Percentiles rank a stretch among this genome's conserved stretches.
Evolutionary conservation across 2,329 filamentous ascomycete species (phyloP).

Genomic region (Mycosphaerella sp.): DNA sequence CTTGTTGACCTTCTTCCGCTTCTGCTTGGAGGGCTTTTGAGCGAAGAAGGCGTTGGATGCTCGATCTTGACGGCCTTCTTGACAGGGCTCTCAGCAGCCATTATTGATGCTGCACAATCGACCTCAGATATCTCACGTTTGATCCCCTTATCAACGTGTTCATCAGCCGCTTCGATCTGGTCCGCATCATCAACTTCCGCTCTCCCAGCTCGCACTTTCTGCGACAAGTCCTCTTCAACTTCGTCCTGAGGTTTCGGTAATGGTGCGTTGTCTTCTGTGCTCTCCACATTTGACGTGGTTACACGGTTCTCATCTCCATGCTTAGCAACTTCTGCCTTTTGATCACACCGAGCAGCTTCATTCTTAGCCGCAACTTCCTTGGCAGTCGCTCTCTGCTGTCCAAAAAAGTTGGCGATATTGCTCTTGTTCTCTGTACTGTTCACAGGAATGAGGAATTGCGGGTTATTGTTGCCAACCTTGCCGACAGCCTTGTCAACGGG

Average conservation of each 20-base stretch:
- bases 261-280: slow-evolving; percentile 48
- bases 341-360: slow-evolving; percentile 29
- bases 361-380: slow-evolving; percentile 33
- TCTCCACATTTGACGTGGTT: slow-evolving; percentile 39
- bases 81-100: slow-evolving; percentile 30
- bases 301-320: slow-evolving; percentile 37
- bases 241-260: slow-evolving; percentile 37
- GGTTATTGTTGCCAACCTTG: slow-evolving; percentile 88
- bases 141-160: slow-evolving; percentile 32
- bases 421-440: slow-evolving; percentile 81
- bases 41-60: slow-evolving; percentile 24
- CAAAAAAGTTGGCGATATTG: slow-evolving; percentile 93
- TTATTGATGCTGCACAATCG: slow-evolving; percentile 28
- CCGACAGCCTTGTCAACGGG: slow-evolving; percentile 83
- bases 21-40: slow-evolving; percentile 15
- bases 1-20: slow-evolving; percentile 39
- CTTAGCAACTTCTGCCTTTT: slow-evolving; percentile 34
- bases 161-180: slow-evolving; percentile 24
- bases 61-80: slow-evolving; percentile 35
- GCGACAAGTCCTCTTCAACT: slow-evolving; percentile 25
- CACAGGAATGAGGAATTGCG: slow-evolving; percentile 73
- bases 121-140: slow-evolving; percentile 45
- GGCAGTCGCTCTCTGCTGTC: slow-evolving; percentile 46
- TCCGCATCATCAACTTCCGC: slow-evolving; percentile 31
- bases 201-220: slow-evolving; percentile 42